Conservation (phyloP, 176 grass and related monocot species). For the Eremochloa ophiuroides region DNA sequence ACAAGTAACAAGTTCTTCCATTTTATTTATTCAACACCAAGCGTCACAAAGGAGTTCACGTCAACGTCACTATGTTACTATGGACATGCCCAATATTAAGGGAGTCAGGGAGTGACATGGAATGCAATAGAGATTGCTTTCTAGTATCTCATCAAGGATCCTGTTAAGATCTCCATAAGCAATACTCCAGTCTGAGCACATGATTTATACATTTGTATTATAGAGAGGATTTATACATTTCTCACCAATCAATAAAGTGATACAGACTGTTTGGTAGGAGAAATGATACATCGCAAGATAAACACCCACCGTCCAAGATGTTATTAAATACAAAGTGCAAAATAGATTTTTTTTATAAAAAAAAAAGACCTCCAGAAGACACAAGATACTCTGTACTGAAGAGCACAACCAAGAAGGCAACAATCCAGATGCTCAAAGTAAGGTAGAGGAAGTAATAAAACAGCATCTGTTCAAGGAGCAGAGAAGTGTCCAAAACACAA, state of each 20-base stretch:
- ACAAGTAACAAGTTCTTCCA: neutral
- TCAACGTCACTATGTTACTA: neutral
- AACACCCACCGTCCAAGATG: neutral
- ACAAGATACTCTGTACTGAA: neutral
- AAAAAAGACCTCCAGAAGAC: neutral
- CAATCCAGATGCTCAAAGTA: slow-evolving; percentile 9
- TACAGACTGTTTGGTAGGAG: neutral
- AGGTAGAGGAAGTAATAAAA: neutral
- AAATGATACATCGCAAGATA: neutral
- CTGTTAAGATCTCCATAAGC: neutral
- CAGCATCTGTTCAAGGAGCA: neutral
- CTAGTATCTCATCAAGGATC: neutral
- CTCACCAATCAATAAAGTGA: neutral
- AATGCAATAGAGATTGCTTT: neutral
- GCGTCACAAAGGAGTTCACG: neutral
- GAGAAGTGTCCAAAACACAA: neutral
- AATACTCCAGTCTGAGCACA: neutral
- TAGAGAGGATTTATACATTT: neutral
- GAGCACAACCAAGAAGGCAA: neutral
- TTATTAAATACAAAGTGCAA: slow-evolving; percentile 4
- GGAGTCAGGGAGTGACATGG: neutral
- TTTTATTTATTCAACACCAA: slow-evolving; percentile 10
- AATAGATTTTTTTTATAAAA: too few relatives aligned
- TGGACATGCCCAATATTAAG: neutral
- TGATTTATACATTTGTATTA: neutral